Evolutionary conservation across 352 stramenopile species (phyloP), one percentile per base, ranked within the genome.

Genomic region (Phytophthora pisi): DNA sequence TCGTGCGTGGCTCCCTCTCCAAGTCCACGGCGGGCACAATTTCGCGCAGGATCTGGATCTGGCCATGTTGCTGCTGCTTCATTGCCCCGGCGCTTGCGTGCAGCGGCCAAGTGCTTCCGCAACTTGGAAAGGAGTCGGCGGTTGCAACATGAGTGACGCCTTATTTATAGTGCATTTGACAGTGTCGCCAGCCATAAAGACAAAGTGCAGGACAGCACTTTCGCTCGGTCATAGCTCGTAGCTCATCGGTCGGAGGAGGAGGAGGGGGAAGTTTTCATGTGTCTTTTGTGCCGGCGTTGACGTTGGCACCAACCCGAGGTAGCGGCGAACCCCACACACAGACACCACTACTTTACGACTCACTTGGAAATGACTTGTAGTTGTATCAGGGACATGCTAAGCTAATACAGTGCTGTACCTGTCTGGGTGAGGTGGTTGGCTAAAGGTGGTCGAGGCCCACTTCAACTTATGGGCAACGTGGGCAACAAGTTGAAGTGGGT

Each of bases 1-100:
- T n/a, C 16, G 82, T 81, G 47, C 83, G 83, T 42, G 72, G 57
- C 61, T 86, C 81, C 47, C 16, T 60, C 24, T 78, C 59, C 8
- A 81, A 72, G 51, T 92, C 83, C 11, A 92, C 76, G 3, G 61
- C 70, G 23, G 86, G 84, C 16, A 83, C 76, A n/a, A 51, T 72
- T 20, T 84, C 68, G 40, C 84, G 84, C 46, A 90, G 74, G 54
- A 90, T 84, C 74, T 84, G 78, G 45, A 56, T 61, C 31, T 72
- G 63, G 8, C 59, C 63, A 50, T 68, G 28, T 6, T 59, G 57
- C 31, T 71, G 63, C 31, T 72, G 45, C 57, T 61, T 63, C 62
- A 68, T 75, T 28, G 43, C 45, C n/a, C 5, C 34, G 24, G 38
- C 34, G 18, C 20, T 20, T 20, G 20, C 20, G 47, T 13, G 61